These are phyloP conservation scores for Mortierella antarctica DNA, from an alignment of 192 early-diverging fungal species.

Conservation along the genomic window DNA sequence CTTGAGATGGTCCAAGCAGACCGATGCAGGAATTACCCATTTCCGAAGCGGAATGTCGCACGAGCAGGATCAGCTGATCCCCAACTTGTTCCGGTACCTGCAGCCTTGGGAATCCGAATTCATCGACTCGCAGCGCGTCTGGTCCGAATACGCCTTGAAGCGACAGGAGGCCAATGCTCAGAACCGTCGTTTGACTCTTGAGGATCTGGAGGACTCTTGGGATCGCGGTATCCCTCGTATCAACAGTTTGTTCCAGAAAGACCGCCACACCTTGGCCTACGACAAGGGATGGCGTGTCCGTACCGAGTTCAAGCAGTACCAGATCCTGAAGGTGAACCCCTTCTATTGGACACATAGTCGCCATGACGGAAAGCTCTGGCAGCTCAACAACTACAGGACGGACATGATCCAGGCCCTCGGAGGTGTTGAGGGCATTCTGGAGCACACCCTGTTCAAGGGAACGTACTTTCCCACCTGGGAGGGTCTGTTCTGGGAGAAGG, in stretches of 20 bases:
- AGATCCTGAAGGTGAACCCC: slow-evolving; percentile 93
- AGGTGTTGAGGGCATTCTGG: slow-evolving; percentile 98
- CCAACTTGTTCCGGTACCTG: slow-evolving; percentile 97
- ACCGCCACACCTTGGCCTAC: slow-evolving; percentile 98
- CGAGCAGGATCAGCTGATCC: slow-evolving; percentile 96
- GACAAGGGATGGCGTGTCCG: slow-evolving; percentile 99
- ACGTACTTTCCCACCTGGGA: slow-evolving; percentile 99
- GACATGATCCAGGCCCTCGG: slow-evolving; percentile 99
- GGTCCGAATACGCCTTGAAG: slow-evolving; percentile 99
- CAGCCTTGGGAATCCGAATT: slow-evolving; percentile 99
- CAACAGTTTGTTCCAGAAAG: slow-evolving; percentile 98
- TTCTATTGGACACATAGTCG: slow-evolving; percentile 93
- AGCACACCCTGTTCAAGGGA: slow-evolving; percentile 98
- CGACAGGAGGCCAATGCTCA: slow-evolving; percentile 96
- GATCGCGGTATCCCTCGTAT: slow-evolving; percentile 98
- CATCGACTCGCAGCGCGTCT: slow-evolving; percentile 98
- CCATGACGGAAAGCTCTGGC: slow-evolving; percentile 93
- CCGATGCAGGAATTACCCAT: slow-evolving; percentile 95
- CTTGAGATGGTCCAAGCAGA: slow-evolving; percentile 96
- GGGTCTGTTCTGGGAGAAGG: slow-evolving; percentile 97
- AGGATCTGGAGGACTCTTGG: slow-evolving; percentile 99
- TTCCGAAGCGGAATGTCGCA: slow-evolving; percentile 99
- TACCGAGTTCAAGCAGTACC: slow-evolving; percentile 98
- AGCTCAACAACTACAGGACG: slow-evolving; percentile 97
- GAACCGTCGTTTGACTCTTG: slow-evolving; percentile 96